Percentiles rank a stretch among this genome's conserved stretches.
Conservation (phyloP, 129 eudicot genomes). For the Deinandra increscens region DNA sequence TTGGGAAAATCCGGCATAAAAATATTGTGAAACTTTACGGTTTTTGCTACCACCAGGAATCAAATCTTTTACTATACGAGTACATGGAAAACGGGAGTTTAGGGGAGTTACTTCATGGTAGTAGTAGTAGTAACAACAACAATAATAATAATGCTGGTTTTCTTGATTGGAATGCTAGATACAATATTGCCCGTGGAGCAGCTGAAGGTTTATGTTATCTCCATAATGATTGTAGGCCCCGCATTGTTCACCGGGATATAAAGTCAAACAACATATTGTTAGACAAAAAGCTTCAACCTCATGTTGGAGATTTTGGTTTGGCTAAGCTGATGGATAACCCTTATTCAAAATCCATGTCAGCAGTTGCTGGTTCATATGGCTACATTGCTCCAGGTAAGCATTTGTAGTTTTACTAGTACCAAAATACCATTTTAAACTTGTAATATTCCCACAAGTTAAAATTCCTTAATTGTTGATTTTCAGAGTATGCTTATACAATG, state of each 20-base stretch:
- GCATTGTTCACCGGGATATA: slow-evolving; percentile 83
- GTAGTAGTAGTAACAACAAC: neutral
- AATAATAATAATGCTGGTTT: slow-evolving; percentile 30
- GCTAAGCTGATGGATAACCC: slow-evolving; percentile 87
- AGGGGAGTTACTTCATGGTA: slow-evolving; percentile 76
- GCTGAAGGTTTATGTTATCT: slow-evolving; percentile 92
- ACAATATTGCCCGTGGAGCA: slow-evolving; percentile 76
- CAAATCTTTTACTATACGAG: slow-evolving; percentile 72
- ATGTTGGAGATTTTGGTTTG: slow-evolving; percentile 94
- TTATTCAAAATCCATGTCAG: slow-evolving; percentile 78
- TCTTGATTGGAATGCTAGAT: slow-evolving; percentile 71
- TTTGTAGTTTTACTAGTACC: neutral
- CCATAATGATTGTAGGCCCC: slow-evolving; percentile 85
- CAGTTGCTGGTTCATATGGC: slow-evolving; percentile 95
- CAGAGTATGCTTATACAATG: slow-evolving; percentile 97
- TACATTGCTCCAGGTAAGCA: slow-evolving; percentile 92
- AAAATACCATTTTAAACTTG: neutral
- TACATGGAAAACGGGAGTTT: slow-evolving; percentile 90
- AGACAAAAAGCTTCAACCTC: slow-evolving; percentile 68
- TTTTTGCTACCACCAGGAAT: slow-evolving; percentile 78
- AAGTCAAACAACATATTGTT: slow-evolving; percentile 85
- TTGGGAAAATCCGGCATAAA: slow-evolving; percentile 82
- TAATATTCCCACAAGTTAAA: neutral
- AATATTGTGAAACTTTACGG: slow-evolving; percentile 86
- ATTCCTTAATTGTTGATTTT: slow-evolving; percentile 20